Base-by-base conservation (phyloP, 2,329 filamentous ascomycete genomes). In the Drechslera avenae region DNA sequence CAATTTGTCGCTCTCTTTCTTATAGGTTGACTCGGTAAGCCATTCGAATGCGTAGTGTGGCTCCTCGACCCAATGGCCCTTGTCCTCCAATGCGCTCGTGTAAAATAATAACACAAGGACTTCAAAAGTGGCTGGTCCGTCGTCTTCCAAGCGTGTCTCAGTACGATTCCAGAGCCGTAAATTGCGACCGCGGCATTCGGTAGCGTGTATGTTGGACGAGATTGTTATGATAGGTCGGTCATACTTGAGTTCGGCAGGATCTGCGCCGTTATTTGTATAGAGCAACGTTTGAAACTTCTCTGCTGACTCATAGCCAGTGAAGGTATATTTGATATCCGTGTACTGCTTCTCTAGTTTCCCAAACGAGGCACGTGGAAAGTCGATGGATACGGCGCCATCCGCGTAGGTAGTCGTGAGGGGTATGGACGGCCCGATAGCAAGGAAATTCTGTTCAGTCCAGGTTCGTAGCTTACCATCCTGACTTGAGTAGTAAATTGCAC, bases 11-110 rank as follows among this genome's bases (percentile, higher is more conserved):
- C 51, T 57, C 5, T 54, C 50, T 36, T 64, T 65, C 39, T 62
- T 66, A 44, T 58, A 63, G 1, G 53, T 50, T 3, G 62, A 57
- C 2, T 68, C 61, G 2, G 62, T 40, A 1, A 72, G 54, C 66
- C 63, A 66, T 36, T 71, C 61, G 31, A 72, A 72, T 4, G 53
- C 60, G 33, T 66, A 67, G 28, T 71, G 67, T 10, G 67, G 67
- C 35, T 71, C 68, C 43, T 71, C 66, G 2, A 71, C 67, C 68
- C 68, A 71, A 16, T 71, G 67, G 9, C 59, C 65, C 26, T 60
- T 62, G 4, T 66, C 65, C 26, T 64, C 65, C 4, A 69, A 36
- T 2, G 60, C 63, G 19, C 58, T 68, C 2, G 68, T 69, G 44
- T 69, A 71, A 39, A 71, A 71, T 2, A 71, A 53, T 2, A 71